A percentile compares a stretch with the other conserved stretches of the same genome.
phyloP scores from a whole-genome alignment of 768 basidiomycete genomes.

The Kwoniella mangroviensis region DNA sequence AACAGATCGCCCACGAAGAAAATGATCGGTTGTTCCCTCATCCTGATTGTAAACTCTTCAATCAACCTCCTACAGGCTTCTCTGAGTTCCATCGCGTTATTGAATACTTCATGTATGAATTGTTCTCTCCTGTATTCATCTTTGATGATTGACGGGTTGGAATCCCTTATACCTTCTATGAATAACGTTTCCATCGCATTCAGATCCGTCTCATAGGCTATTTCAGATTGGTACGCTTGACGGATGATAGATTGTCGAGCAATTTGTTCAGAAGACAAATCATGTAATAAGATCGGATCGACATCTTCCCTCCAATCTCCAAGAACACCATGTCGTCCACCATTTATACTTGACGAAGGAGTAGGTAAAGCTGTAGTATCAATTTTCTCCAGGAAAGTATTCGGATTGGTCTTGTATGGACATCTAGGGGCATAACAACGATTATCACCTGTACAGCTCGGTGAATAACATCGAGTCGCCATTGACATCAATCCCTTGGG shows the following conservation, averaged over 20 bases:
- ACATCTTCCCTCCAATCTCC: slow-evolving; percentile 74
- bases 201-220: slow-evolving; percentile 86
- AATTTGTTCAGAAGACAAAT: slow-evolving; percentile 76
- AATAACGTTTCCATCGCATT: slow-evolving; percentile 85
- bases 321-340: background rate
- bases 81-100: slow-evolving; percentile 87
- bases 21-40: slow-evolving; percentile 86
- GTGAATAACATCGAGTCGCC: slow-evolving; percentile 87
- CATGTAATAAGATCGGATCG: slow-evolving; percentile 70
- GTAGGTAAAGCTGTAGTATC: slow-evolving; percentile 3
- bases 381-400: slow-evolving; percentile 28
- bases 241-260: slow-evolving; percentile 81
- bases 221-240: slow-evolving; percentile 84
- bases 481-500: slow-evolving; percentile 79
- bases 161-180: slow-evolving; percentile 71
- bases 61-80: slow-evolving; percentile 81
- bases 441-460: slow-evolving; percentile 77
- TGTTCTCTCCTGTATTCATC: slow-evolving; percentile 72
- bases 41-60: slow-evolving; percentile 82
- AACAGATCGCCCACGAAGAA: slow-evolving; percentile 86
- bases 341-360: background rate
- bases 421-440: slow-evolving; percentile 84
- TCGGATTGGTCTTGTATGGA: slow-evolving; percentile 49
- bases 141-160: slow-evolving; percentile 76
- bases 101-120: slow-evolving; percentile 93